A percentile compares a stretch with the other conserved stretches of the same genome.
Conservation (phyloP, 345 rosid species). For the Pugionium cornutum region DNA sequence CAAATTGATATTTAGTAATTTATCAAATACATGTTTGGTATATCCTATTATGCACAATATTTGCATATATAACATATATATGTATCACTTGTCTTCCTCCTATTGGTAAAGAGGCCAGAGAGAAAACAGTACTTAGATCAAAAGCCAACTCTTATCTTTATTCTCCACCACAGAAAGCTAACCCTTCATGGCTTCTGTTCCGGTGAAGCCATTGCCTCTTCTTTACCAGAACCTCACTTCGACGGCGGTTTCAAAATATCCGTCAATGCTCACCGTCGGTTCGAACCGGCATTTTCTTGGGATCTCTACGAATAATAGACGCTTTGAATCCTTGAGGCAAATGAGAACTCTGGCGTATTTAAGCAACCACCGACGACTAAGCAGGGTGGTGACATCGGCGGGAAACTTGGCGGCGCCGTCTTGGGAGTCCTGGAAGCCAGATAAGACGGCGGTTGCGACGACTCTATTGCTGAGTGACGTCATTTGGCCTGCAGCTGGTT, state of each 20-base stretch:
- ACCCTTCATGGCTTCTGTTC: slow-evolving; percentile 25
- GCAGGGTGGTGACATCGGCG: slow-evolving; percentile 42
- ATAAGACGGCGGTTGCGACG: slow-evolving; percentile 46
- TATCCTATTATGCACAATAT: background rate
- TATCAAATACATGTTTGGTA: background rate
- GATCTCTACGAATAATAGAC: slow-evolving; percentile 1
- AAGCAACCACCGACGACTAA: slow-evolving; percentile 4
- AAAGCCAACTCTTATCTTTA: slow-evolving; percentile 29
- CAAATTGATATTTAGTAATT: too few relatives aligned
- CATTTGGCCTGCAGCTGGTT: slow-evolving; percentile 96
- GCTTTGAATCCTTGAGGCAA: background rate
- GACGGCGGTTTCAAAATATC: background rate
- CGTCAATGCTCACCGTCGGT: slow-evolving; percentile 21
- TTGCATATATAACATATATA: background rate
- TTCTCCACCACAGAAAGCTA: slow-evolving; percentile 13
- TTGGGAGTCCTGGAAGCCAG: slow-evolving; percentile 83
- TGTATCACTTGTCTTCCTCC: slow-evolving; percentile 15
- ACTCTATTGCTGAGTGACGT: slow-evolving; percentile 66
- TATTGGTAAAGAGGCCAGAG: slow-evolving; percentile 28
- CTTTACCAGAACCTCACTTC: slow-evolving; percentile 20
- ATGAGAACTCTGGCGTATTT: background rate
- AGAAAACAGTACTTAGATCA: slow-evolving; percentile 28
- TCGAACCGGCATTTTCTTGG: slow-evolving; percentile 18
- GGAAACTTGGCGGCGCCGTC: slow-evolving; percentile 48
- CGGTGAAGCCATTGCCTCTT: slow-evolving; percentile 29